Evolutionary conservation across 257 asterid species (phyloP), one percentile per base, ranked within the genome.

Genomic region (Nicotiana knightiana): DNA sequence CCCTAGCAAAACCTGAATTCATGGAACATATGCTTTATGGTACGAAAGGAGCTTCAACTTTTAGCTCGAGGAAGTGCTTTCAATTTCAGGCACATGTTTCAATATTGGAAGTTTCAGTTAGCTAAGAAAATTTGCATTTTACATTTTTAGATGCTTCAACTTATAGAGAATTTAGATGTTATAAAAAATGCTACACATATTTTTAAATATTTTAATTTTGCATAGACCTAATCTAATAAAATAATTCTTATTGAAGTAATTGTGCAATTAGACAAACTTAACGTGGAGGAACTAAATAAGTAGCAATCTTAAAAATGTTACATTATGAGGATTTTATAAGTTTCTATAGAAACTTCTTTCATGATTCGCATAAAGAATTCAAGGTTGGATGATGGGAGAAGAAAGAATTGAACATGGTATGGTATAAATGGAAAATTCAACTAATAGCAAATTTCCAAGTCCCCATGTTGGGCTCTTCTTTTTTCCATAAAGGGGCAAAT

Each of bases 271-370:
- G 16, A 55, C 62, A 55, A 55, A 55, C 62, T 55, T 55, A 2
- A 55, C 21, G 62, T 17, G 58, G 18, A 16, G 9, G 62, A 55
- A 55, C 17, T 5, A 3, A 55, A 5, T 55, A 12, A 55, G 3
- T 55, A 55, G 6, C 17, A 53, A 13, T 53, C 55, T 51, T 51
- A 9, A 51, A 51, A 13, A 11, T 53, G 58, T 53, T 53, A 53
- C 58, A 53, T 53, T 53, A 11, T 53, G 58, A 12, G 18, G 17
- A 11, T 3, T 12, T 51, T 82, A 85, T 30, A 84, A 33, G 88
- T 79, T 82, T 85, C 86, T 37, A 32, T 80, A 43, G 30, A 83
- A 10, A 7, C 57, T 30, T 9, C 82, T 76, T 67, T 79, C 8
- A 28, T 82, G 35, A 73, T 81, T 81, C 85, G 30, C 76, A 35